These are phyloP conservation scores for Eragrostis tef DNA, from an alignment of 202 grass and related monocot species.

Conservation along the genomic window DNA sequence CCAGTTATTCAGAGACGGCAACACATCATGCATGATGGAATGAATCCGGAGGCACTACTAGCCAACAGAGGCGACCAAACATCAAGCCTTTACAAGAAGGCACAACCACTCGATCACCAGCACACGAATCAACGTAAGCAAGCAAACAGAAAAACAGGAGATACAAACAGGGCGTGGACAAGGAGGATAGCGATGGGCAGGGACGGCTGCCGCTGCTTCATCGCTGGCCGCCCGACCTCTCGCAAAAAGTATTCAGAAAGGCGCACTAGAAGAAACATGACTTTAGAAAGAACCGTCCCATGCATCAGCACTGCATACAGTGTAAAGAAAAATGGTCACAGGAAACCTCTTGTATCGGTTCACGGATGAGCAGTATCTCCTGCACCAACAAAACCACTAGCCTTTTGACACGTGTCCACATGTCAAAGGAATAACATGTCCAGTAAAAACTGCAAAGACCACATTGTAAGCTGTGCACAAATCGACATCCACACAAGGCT, in stretches of 20 bases:
- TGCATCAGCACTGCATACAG: not conserved
- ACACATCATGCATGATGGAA: not conserved
- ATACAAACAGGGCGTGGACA: not conserved
- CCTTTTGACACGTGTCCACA: slow-evolving; percentile 16
- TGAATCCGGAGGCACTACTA: slow-evolving; percentile 38
- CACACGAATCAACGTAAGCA: not conserved
- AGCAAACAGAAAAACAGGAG: not conserved
- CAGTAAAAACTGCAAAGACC: not conserved
- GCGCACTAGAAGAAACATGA: not conserved
- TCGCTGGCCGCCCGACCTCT: slow-evolving; percentile 45
- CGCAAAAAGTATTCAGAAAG: slow-evolving; percentile 1
- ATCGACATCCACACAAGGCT: not conserved
- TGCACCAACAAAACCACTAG: slow-evolving; percentile 34
- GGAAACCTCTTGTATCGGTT: not conserved
- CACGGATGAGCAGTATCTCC: not conserved
- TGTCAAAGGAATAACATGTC: not conserved
- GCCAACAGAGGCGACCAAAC: slow-evolving; percentile 38
- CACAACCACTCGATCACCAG: slow-evolving; percentile 19
- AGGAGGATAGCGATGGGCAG: slow-evolving; percentile 11
- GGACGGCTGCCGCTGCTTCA: slow-evolving; percentile 57
- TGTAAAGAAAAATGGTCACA: not conserved
- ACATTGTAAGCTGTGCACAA: not conserved
- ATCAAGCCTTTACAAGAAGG: not conserved
- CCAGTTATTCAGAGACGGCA: not conserved
- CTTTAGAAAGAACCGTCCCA: not conserved